Evolutionary conservation across 2,329 filamentous ascomycete species (phyloP), one percentile per base, ranked within the genome.

Genomic region (Aureobasidium sp.): DNA sequence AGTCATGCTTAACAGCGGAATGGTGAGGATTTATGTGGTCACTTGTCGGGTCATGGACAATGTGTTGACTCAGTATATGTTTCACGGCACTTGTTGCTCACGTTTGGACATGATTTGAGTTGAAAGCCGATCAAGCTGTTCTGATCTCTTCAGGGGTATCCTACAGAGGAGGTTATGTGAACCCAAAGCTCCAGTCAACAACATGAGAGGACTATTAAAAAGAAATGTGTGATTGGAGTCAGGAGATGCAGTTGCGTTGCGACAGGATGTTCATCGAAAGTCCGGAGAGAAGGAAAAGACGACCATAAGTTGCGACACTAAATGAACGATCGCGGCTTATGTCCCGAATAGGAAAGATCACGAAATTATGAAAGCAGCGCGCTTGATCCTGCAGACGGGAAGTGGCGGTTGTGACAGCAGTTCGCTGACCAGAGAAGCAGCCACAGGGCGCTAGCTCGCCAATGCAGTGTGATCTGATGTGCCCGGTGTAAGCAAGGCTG

Each of bases 401-500:
- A 15, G 17, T 39, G 19, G 33, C 49, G 12, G 49, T 27, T 39
- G 49, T 27, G 35, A 37, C 33, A 52, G 19, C 49, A 24, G n/a
- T 22, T 24, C n/a, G 11, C 12, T 52, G 48, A 24, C 31, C 15
- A 24, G 19, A 39, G 9, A 39, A 4, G 12, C 33, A 52, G 49
- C 49, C 49, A 52, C 49, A 14, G 9, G 49, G 14, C 33, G 19
- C 49, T 52, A 52, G 49, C 49, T 37, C 33, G 14, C 12, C 37
- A 37, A 42, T 54, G 24, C 50, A 42, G 37, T 54, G 50, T 42
- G 50, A 40, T 53, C 49, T 53, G 49, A 53, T 33, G 49, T 53
- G 49, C 49, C 49, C 49, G n/a, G 48, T 35, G 53, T 57, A 57
- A 57, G 53, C 53, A 57, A 57, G 53, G 53, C 53, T 57, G n/a